Evolutionary conservation across 768 basidiomycete species (phyloP).

Genomic region (Hypholoma sublateritium): DNA sequence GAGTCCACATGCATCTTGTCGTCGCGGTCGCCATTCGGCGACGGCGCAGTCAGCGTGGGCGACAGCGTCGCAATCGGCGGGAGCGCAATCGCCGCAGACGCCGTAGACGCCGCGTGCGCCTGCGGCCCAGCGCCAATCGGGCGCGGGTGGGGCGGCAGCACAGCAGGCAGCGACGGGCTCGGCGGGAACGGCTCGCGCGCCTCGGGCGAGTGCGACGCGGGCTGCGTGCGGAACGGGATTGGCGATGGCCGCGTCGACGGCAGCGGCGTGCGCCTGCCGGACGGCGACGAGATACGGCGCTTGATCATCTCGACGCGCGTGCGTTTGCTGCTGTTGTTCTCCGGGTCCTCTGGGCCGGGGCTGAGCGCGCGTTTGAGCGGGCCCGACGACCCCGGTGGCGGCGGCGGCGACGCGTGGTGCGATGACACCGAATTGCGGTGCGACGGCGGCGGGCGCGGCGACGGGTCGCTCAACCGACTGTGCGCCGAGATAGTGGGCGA

Average conservation of each 20-base stretch:
- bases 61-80: slow-evolving; percentile 74
- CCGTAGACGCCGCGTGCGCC: slow-evolving; percentile 29
- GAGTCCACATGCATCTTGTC: slow-evolving; percentile 56
- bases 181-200: slow-evolving; percentile 53
- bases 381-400: slow-evolving; percentile 27
- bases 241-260: slow-evolving; percentile 69
- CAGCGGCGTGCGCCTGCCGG: slow-evolving; percentile 53
- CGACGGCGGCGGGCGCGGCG: slow-evolving; percentile 46
- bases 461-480: slow-evolving; percentile 50
- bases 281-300: slow-evolving; percentile 52
- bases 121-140: slow-evolving; percentile 59
- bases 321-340: slow-evolving; percentile 41
- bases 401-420: slow-evolving; percentile 60
- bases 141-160: slow-evolving; percentile 73
- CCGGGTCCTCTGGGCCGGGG: slow-evolving; percentile 58
- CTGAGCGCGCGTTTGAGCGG: slow-evolving; percentile 70
- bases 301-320: slow-evolving; percentile 55
- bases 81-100: slow-evolving; percentile 47
- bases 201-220: slow-evolving; percentile 69
- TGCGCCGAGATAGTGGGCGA: slow-evolving; percentile 62
- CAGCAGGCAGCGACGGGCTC: slow-evolving; percentile 56
- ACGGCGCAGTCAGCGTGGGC: slow-evolving; percentile 56
- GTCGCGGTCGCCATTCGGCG: slow-evolving; percentile 41
- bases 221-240: slow-evolving; percentile 72
- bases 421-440: slow-evolving; percentile 73